These are phyloP conservation scores for Euphorbia corollata DNA, from an alignment of 441 rosid species.

Conservation along the genomic window DNA sequence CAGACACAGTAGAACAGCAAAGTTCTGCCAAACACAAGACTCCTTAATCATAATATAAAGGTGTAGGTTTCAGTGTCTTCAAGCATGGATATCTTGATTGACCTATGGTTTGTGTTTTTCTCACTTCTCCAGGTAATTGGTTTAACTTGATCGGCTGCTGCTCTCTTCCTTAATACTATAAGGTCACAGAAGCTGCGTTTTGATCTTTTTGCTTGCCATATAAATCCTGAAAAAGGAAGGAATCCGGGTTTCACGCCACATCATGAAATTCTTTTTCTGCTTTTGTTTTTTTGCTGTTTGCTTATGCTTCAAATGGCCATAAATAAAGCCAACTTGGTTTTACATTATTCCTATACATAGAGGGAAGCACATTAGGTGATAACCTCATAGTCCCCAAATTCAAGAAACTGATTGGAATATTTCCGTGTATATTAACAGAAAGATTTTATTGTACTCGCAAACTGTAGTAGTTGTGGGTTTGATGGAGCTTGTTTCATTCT, in stretches of 20 bases:
- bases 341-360: background rate
- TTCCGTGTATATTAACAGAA: no score
- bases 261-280: background rate
- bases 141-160: background rate
- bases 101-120: background rate
- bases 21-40: background rate
- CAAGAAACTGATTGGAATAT: background rate
- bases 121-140: slow-evolving; percentile 6
- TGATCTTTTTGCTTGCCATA: no score
- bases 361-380: background rate
- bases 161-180: background rate
- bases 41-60: no score
- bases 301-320: background rate
- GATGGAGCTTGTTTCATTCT: no score
- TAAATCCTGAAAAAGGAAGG: background rate
- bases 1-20: no score
- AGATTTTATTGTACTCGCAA: no score
- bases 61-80: no score
- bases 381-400: background rate
- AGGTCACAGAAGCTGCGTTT: no score
- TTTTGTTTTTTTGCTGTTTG: background rate
- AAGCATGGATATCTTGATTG: background rate
- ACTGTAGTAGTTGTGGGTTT: no score
- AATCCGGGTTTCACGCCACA: background rate
- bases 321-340: background rate